Conservation (phyloP, 1,284 basidiomycete species). For the Trametes sp. region DNA sequence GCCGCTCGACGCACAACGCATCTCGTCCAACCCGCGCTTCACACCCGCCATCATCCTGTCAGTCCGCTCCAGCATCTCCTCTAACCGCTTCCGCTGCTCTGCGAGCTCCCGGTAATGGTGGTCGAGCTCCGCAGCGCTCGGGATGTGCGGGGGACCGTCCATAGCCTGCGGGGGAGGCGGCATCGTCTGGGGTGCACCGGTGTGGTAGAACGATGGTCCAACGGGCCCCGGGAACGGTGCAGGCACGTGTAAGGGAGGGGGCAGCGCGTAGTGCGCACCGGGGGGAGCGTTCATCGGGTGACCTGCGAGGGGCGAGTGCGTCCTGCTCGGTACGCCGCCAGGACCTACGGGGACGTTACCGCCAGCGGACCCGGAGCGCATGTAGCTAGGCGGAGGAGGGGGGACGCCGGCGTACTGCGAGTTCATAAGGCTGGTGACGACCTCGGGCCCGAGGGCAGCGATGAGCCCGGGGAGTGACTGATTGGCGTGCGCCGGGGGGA, state of each 20-base stretch:
- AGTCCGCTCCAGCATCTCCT: constrained; percentile 77
- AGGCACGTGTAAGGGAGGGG: constrained; percentile 30
- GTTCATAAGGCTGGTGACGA: constrained; percentile 41
- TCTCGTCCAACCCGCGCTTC: constrained; percentile 77
- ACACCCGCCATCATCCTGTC: constrained; percentile 74
- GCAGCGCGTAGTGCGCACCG: constrained; percentile 44
- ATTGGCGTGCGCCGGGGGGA: constrained; percentile 51
- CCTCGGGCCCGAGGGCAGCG: constrained; percentile 49
- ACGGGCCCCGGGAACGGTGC: constrained; percentile 26
- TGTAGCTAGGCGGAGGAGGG: constrained; percentile 49
- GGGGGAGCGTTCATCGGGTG: constrained; percentile 47
- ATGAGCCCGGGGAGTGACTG: constrained; percentile 68
- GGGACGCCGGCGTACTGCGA: constrained; percentile 45
- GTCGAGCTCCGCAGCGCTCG: constrained; percentile 68
- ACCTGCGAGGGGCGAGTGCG: constrained; percentile 66
- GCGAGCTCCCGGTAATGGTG: constrained; percentile 70
- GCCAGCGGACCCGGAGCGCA: constrained; percentile 61
- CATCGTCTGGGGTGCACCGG: constrained; percentile 35
- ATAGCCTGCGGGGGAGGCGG: constrained; percentile 35
- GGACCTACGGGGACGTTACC: constrained; percentile 25
- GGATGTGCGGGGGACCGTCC: constrained; percentile 45
- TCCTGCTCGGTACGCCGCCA: constrained; percentile 59
- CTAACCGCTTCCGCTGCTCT: constrained; percentile 65
- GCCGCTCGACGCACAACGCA: constrained; percentile 47
- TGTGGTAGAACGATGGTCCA: constrained; percentile 35